Evolutionary conservation across 345 rosid species (phyloP).

Genomic region (Raphanus sativus): DNA sequence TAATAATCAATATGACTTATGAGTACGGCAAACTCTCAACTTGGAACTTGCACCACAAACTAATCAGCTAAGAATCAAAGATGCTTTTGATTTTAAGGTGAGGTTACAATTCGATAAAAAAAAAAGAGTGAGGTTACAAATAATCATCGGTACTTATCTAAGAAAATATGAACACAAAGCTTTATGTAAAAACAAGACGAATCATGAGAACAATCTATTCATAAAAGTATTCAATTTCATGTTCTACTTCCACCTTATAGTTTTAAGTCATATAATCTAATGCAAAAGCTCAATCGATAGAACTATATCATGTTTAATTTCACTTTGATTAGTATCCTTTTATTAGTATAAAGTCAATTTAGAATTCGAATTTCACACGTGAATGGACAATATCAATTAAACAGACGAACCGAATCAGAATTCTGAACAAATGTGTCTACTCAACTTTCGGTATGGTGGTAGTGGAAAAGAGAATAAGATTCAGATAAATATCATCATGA

Average conservation of each 20-base stretch:
- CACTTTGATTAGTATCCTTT: background rate
- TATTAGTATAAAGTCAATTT: background rate
- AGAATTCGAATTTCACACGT: background rate
- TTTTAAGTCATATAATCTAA: background rate
- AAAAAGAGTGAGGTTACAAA: background rate
- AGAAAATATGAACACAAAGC: background rate
- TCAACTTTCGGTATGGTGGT: conserved; percentile 37
- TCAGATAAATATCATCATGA: conserved; percentile 9
- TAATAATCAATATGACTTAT: background rate
- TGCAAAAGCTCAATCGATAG: background rate
- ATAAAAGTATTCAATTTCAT: background rate
- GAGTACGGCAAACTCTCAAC: background rate
- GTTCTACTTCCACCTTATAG: background rate
- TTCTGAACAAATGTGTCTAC: conserved; percentile 30
- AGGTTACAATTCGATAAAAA: background rate
- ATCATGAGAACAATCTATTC: background rate
- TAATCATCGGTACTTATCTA: background rate
- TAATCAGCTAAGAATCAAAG: background rate
- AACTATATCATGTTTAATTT: background rate
- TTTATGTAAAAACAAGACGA: background rate
- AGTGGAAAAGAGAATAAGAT: conserved; percentile 31
- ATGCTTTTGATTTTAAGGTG: background rate
- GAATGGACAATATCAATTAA: conserved; percentile 4
- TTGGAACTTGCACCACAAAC: background rate
- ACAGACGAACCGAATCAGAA: conserved; percentile 26